Base-by-base conservation (phyloP, 345 rosid genomes). In the Citrus inodora region DNA sequence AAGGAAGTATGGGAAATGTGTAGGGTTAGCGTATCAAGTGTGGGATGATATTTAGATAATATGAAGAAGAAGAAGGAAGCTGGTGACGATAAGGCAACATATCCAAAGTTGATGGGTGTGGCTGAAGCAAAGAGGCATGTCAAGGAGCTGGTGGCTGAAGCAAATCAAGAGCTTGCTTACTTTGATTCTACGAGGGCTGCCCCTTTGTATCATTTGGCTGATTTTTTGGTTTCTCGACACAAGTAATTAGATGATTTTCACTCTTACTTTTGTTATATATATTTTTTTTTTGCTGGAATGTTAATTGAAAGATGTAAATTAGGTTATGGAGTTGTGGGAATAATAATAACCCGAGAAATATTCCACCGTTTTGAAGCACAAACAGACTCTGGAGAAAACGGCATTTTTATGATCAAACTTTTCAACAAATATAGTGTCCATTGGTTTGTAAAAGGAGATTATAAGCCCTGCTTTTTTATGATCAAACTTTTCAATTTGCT, bases 1-100 rank as follows among this genome's bases (percentile, higher is more conserved):
- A 21, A 73, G 83, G n/a, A 82, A 78, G 75, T 82, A 76, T 67
- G 89, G 87, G 0, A 76, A 79, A 69, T 70, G 78, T 9, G 71
- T 82, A 0, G 87, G 87, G 35, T 25, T 84, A 24, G 35, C 81
- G 33, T 80, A 80, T 70, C 88, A 86, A 17, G 88, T 83, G 40
- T 83, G 80, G 56, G 82, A 82, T 59, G 85, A 83, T 22, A 72
- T 84, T 42, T 84, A 27, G 86, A 84, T n/a, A 80, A 82, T 19
- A 80, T 78, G 13, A 1, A 37, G 40, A 86, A 84, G 28, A 76
- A 86, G 73, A 86, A 83, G 0, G 84, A 83, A 40, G 13, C 46
- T 2, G 46, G 46, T 13, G 84, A 84, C 27, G 78, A 84, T 53
- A 86, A 84, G 67, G 87, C 80, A 0, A 84, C 87, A 0, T 79